phyloP scores from a whole-genome alignment of 1,284 basidiomycete genomes.

The Bjerkandera adusta region DNA sequence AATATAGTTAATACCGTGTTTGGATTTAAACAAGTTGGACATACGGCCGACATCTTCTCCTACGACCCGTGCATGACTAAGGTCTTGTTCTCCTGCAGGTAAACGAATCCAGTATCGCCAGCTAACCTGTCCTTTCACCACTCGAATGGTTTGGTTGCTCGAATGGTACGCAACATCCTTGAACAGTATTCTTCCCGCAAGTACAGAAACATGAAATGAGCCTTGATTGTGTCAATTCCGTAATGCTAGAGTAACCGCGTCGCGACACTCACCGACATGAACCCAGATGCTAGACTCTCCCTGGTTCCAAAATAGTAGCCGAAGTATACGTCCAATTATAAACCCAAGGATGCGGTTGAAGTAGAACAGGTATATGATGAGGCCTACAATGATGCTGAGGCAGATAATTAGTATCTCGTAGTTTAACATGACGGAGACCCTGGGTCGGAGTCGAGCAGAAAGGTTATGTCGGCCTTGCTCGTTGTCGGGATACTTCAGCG shows the following conservation, averaged over 20 bases:
- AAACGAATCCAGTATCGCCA: conserved; percentile 92
- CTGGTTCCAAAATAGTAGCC: conserved; percentile 70
- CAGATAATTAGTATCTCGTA: conserved; percentile 67
- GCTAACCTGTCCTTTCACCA: conserved; percentile 80
- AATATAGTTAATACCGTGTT: not conserved
- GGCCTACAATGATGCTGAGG: conserved; percentile 66
- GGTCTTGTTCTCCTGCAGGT: conserved; percentile 64
- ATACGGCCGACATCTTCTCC: conserved; percentile 46
- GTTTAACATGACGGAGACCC: conserved; percentile 46
- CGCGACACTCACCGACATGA: conserved; percentile 58
- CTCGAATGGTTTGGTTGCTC: conserved; percentile 82
- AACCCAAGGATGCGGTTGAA: conserved; percentile 83
- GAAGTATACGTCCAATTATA: conserved; percentile 57
- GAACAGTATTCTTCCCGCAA: conserved; percentile 82
- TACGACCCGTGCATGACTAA: conserved; percentile 50
- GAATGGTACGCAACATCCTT: conserved; percentile 88
- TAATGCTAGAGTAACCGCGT: not conserved
- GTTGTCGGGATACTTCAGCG: too few relatives aligned
- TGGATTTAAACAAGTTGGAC: conserved; percentile 16
- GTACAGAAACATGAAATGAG: conserved; percentile 87
- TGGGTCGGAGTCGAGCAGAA: too few relatives aligned
- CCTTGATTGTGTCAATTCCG: conserved; percentile 39
- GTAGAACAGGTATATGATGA: conserved; percentile 85
- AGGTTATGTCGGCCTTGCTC: too few relatives aligned
- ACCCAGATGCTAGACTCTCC: conserved; percentile 72